A percentile compares a stretch with the other conserved stretches of the same genome.
phyloP scores from a whole-genome alignment of 306 rosid genomes.

The Cyclanthera cordifolia region DNA sequence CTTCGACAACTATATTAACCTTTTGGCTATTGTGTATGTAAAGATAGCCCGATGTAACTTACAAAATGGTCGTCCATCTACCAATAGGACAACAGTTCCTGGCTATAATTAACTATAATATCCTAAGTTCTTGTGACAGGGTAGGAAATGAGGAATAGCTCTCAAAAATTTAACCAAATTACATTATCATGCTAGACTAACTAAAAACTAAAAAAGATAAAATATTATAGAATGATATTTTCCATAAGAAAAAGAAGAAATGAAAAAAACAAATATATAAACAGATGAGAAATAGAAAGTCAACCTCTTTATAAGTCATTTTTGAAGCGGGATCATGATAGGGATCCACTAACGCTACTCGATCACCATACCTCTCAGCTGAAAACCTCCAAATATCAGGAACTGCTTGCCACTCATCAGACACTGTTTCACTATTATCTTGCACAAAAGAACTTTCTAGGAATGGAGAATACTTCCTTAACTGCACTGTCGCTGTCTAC shows the following conservation, averaged over 20 bases:
- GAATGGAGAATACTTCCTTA: slow-evolving; percentile 70
- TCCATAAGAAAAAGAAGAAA: background rate
- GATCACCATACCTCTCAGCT: slow-evolving; percentile 74
- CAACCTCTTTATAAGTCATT: slow-evolving; percentile 66
- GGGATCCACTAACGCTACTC: slow-evolving; percentile 57
- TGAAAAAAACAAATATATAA: background rate
- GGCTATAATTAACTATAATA: background rate
- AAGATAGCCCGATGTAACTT: background rate
- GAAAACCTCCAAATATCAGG: slow-evolving; percentile 94
- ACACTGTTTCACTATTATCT: slow-evolving; percentile 25
- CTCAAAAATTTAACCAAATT: background rate
- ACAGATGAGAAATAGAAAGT: background rate
- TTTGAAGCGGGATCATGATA: slow-evolving; percentile 77
- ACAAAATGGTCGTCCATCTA: background rate
- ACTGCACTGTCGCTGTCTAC: slow-evolving; percentile 36
- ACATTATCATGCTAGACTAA: background rate
- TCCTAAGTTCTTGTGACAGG: background rate
- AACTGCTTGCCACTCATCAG: slow-evolving; percentile 75
- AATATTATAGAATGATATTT: background rate
- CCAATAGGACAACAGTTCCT: background rate
- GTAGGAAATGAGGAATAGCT: background rate
- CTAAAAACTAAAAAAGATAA: background rate
- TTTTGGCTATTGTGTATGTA: background rate
- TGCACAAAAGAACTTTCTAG: slow-evolving; percentile 52
- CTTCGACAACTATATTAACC: background rate